A percentile compares a stretch with the other conserved stretches of the same genome.
Conservation (phyloP, 768 basidiomycete species). For the Paxillus involutus region DNA sequence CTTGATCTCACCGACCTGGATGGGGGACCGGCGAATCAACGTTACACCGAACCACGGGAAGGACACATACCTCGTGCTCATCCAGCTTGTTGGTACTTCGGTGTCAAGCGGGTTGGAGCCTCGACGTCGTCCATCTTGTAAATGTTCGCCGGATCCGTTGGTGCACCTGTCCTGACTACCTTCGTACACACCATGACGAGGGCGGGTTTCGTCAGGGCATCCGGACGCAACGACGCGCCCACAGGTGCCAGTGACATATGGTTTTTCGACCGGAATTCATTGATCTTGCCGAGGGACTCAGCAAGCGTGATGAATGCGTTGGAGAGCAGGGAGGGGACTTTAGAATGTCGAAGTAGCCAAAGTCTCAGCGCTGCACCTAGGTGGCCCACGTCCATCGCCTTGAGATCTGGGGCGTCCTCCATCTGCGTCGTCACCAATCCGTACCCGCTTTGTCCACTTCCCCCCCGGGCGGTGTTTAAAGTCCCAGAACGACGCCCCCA, state of each 20-base stretch:
- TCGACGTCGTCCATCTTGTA: constrained; percentile 62
- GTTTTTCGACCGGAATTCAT: constrained; percentile 59
- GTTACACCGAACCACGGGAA: background rate
- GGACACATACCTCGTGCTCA: constrained; percentile 28
- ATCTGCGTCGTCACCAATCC: constrained; percentile 60
- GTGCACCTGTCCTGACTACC: constrained; percentile 66
- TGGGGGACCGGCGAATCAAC: constrained; percentile 3
- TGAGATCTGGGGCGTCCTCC: constrained; percentile 29
- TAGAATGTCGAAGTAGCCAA: constrained; percentile 72
- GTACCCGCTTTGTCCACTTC: constrained; percentile 17
- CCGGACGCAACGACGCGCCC: constrained; percentile 30
- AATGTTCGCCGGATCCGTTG: constrained; percentile 72
- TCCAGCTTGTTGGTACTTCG: constrained; percentile 18
- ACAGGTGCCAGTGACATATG: constrained; percentile 44
- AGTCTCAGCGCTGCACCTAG: constrained; percentile 29
- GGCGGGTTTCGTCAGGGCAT: constrained; percentile 55
- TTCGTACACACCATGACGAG: constrained; percentile 67
- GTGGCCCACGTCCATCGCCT: constrained; percentile 11
- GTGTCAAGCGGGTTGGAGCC: constrained; percentile 27
- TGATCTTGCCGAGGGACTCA: constrained; percentile 53
- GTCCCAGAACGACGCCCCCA: constrained; percentile 69
- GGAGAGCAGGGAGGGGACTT: constrained; percentile 44
- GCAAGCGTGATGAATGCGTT: constrained; percentile 41
- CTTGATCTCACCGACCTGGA: constrained; percentile 45
- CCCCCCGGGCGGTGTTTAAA: constrained; percentile 26